Conservation (phyloP, 2,329 filamentous ascomycete genomes). For the Xylariales sp. region DNA sequence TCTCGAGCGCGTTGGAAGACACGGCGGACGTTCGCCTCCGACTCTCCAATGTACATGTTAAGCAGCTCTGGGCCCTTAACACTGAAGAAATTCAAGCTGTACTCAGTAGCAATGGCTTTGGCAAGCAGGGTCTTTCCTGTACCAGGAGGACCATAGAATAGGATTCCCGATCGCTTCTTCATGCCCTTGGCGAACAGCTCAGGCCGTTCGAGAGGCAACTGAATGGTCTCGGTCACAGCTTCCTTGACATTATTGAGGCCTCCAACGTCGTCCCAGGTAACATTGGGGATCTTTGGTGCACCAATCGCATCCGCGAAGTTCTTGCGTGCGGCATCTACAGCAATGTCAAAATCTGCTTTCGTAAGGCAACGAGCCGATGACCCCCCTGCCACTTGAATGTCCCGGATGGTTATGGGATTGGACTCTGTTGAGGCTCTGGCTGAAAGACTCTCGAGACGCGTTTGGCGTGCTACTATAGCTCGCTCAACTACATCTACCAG, state of each 20-base stretch:
- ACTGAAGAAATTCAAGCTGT: constrained; percentile 90
- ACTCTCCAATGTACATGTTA: constrained; percentile 96
- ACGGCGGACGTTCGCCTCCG: constrained; percentile 83
- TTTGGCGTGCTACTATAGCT: constrained; percentile 71
- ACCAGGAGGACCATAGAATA: constrained; percentile 88
- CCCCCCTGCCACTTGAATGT: constrained; percentile 86
- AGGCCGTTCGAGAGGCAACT: constrained; percentile 83
- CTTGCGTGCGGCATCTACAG: constrained; percentile 91
- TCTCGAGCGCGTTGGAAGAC: constrained; percentile 86
- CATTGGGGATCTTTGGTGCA: constrained; percentile 95
- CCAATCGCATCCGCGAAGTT: constrained; percentile 98
- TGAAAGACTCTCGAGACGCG: constrained; percentile 72
- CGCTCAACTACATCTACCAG: constrained; percentile 91
- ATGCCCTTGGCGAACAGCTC: constrained; percentile 96
- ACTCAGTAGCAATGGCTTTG: constrained; percentile 90
- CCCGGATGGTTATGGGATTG: constrained; percentile 60
- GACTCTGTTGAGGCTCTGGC: constrained; percentile 32
- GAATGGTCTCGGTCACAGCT: constrained; percentile 94
- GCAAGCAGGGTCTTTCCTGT: constrained; percentile 91
- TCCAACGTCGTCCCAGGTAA: constrained; percentile 94
- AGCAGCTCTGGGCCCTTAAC: constrained; percentile 89
- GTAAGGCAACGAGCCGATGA: constrained; percentile 73
- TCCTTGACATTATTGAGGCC: constrained; percentile 93
- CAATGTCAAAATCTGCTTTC: constrained; percentile 81
- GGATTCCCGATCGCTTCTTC: constrained; percentile 92